Conservation (phyloP, 352 stramenopile genomes). For the Phytophthora foliorum region DNA sequence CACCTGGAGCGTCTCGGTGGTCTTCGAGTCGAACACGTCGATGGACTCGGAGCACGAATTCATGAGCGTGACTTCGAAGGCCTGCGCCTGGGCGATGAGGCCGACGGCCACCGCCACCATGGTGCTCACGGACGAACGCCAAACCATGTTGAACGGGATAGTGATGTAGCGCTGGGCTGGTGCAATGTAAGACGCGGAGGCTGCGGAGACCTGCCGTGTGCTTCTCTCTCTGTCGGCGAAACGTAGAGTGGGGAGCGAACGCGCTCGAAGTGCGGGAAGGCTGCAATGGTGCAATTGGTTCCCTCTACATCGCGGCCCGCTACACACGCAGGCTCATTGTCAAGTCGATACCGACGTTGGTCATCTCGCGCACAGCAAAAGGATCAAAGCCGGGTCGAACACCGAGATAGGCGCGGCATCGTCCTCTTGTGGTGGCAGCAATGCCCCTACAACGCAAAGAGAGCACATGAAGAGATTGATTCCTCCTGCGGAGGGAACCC, state of each 20-base stretch:
- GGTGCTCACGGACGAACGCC: constrained; percentile 26
- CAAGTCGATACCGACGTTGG: constrained; percentile 12
- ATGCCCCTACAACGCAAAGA: constrained; percentile 21
- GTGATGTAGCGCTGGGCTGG: background rate
- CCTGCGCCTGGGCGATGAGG: constrained; percentile 36
- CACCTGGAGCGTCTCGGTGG: constrained; percentile 41
- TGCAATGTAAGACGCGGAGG: constrained; percentile 34
- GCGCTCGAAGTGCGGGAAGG: constrained; percentile 11
- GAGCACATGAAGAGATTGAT: constrained; percentile 15
- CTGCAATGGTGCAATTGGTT: constrained; percentile 24
- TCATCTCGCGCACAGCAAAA: background rate
- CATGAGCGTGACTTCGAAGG: constrained; percentile 54
- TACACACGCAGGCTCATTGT: constrained; percentile 14
- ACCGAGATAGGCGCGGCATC: constrained; percentile 26
- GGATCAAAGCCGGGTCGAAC: constrained; percentile 24
- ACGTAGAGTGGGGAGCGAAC: constrained; percentile 30
- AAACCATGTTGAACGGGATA: constrained; percentile 39
- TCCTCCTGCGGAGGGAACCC: constrained; percentile 3
- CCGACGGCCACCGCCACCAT: constrained; percentile 36
- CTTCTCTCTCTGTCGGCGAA: constrained; percentile 39
- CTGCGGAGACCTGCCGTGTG: constrained; percentile 28
- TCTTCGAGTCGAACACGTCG: constrained; percentile 58
- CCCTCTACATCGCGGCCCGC: constrained; percentile 10
- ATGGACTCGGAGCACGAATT: constrained; percentile 62
- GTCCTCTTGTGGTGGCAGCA: constrained; percentile 26